Conservation (phyloP, 768 basidiomycete species). For the Lentinula boryana region DNA sequence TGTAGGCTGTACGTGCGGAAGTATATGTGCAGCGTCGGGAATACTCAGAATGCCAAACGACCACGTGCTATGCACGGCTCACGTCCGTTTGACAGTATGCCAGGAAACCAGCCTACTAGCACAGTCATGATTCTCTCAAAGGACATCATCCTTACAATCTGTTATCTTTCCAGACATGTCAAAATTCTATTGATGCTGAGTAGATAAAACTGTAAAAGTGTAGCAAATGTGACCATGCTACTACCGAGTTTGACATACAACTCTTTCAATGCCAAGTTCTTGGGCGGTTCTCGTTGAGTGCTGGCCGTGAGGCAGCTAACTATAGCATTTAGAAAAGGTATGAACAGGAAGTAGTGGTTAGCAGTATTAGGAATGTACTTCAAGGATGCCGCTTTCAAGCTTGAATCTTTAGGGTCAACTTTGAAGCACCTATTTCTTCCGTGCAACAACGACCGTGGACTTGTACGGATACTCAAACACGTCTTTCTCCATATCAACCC, state of each 20-base stretch:
- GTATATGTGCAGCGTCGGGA: neutral
- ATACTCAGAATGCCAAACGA: slow-evolving; percentile 12
- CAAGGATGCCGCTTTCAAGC: too few relatives aligned
- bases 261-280: too few relatives aligned
- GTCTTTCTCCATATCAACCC: slow-evolving; percentile 71
- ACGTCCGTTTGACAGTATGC: neutral
- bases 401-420: too few relatives aligned
- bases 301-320: too few relatives aligned
- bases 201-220: too few relatives aligned
- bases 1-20: too few relatives aligned
- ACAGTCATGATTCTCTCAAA: neutral
- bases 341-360: too few relatives aligned
- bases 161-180: slow-evolving; percentile 1
- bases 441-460: slow-evolving; percentile 50
- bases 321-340: too few relatives aligned
- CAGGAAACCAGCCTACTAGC: neutral
- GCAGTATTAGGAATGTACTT: too few relatives aligned
- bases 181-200: neutral
- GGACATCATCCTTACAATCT: neutral
- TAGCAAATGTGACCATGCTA: too few relatives aligned
- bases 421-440: slow-evolving; percentile 29
- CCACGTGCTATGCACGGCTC: slow-evolving; percentile 2
- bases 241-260: too few relatives aligned
- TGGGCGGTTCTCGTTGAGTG: too few relatives aligned
- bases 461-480: slow-evolving; percentile 79